Conservation (phyloP, 192 early-diverging fungal genomes). For the Rhizoclosmatium globosum region DNA sequence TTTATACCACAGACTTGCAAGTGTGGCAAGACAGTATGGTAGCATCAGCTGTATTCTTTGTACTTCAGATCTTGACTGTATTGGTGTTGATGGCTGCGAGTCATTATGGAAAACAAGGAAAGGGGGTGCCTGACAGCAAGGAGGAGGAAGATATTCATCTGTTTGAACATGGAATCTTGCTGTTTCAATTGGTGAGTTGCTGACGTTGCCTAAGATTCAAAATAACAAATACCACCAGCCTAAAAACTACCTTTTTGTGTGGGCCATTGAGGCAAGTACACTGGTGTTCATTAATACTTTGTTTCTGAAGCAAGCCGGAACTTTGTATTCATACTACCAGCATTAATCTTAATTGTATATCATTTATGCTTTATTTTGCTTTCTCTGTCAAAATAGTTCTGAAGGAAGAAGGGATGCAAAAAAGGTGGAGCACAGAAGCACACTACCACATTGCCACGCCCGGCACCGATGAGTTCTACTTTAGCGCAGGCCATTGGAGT, state of each 20-base stretch:
- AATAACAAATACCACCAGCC: neutral
- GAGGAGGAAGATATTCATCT: neutral
- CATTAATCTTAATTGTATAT: no score
- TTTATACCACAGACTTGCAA: neutral
- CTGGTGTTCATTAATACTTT: neutral
- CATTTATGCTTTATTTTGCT: no score
- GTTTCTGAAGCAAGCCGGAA: neutral
- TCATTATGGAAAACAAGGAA: neutral
- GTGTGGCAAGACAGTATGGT: neutral
- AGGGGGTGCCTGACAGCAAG: neutral
- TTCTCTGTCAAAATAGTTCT: neutral
- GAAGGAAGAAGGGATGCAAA: neutral
- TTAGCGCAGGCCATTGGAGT: neutral
- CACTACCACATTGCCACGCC: neutral
- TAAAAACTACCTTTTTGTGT: neutral
- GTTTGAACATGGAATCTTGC: neutral
- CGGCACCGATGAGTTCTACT: slow-evolving; percentile 13
- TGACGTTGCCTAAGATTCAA: neutral
- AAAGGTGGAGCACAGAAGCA: neutral
- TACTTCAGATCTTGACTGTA: neutral
- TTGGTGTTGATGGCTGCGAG: neutral
- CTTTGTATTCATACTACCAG: neutral
- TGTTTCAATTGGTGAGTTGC: neutral
- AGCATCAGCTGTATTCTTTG: neutral
- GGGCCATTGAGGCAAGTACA: neutral